These are phyloP conservation scores for Microstegium vimineum DNA, from an alignment of 176 grass and related monocot species.

Conservation along the genomic window DNA sequence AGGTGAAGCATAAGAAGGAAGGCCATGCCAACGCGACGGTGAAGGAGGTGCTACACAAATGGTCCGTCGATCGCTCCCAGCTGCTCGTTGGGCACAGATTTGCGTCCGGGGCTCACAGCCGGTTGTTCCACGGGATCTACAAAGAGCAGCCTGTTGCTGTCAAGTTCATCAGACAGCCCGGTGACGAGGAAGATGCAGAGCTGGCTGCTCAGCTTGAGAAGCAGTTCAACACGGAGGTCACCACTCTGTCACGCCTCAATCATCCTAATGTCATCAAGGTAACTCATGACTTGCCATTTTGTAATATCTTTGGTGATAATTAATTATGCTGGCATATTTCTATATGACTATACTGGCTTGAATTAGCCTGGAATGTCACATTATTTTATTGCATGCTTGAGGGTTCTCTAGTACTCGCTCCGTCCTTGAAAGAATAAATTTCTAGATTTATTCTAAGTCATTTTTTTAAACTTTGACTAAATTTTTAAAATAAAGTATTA, in stretches of 20 bases:
- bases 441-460: too few relatives aligned
- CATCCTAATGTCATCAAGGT: slow-evolving; percentile 97
- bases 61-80: slow-evolving; percentile 61
- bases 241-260: slow-evolving; percentile 54
- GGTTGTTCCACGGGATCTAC: slow-evolving; percentile 74
- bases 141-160: slow-evolving; percentile 64
- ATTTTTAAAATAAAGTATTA: too few relatives aligned
- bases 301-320: background rate
- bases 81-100: slow-evolving; percentile 73
- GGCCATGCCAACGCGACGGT: slow-evolving; percentile 32
- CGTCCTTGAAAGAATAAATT: too few relatives aligned
- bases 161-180: slow-evolving; percentile 72
- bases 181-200: slow-evolving; percentile 57
- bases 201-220: slow-evolving; percentile 73
- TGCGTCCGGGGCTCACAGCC: slow-evolving; percentile 66
- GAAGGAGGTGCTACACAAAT: slow-evolving; percentile 41
- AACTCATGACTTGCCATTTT: background rate
- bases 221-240: slow-evolving; percentile 78
- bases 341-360: too few relatives aligned
- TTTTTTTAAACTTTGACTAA: too few relatives aligned
- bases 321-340: too few relatives aligned
- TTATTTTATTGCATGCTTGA: too few relatives aligned
- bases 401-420: too few relatives aligned
- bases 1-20: background rate
- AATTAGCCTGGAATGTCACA: too few relatives aligned